Conservation (phyloP, 2,329 filamentous ascomycete species). For the Chaetomiaceae sp. region DNA sequence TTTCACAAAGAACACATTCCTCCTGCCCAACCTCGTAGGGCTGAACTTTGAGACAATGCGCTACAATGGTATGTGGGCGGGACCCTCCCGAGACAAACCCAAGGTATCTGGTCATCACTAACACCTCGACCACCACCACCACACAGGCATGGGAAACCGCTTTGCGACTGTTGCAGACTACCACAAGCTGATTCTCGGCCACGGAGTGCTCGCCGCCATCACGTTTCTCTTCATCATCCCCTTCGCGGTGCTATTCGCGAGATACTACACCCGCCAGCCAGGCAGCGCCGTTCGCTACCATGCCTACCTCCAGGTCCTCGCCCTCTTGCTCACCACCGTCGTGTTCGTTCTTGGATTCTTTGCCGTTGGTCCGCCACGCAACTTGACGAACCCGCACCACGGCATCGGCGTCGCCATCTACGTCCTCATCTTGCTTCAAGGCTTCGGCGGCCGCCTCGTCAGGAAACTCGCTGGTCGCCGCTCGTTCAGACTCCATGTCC, state of each 20-base stretch:
- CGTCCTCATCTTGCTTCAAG: slow-evolving; percentile 65
- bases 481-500: slow-evolving; percentile 58
- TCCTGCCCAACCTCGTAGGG: slow-evolving; percentile 71
- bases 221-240: slow-evolving; percentile 72
- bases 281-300: slow-evolving; percentile 63
- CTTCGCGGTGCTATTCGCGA: slow-evolving; percentile 64
- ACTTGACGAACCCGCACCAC: slow-evolving; percentile 76
- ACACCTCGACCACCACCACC: slow-evolving; percentile 13
- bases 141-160: slow-evolving; percentile 72
- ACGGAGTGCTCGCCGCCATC: slow-evolving; percentile 67
- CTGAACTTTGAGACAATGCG: slow-evolving; percentile 77
- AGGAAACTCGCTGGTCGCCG: slow-evolving; percentile 45
- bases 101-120: no score
- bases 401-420: slow-evolving; percentile 79
- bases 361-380: slow-evolving; percentile 68
- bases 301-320: slow-evolving; percentile 68
- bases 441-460: slow-evolving; percentile 63
- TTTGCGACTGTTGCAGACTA: slow-evolving; percentile 67
- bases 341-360: slow-evolving; percentile 73
- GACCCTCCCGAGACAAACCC: neutral
- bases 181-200: slow-evolving; percentile 63
- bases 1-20: slow-evolving; percentile 68
- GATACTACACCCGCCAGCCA: slow-evolving; percentile 62
- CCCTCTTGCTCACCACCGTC: slow-evolving; percentile 62
- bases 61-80: slow-evolving; percentile 62